phyloP scores from a whole-genome alignment of 106 monocot genomes.

The Dioscorea alata region DNA sequence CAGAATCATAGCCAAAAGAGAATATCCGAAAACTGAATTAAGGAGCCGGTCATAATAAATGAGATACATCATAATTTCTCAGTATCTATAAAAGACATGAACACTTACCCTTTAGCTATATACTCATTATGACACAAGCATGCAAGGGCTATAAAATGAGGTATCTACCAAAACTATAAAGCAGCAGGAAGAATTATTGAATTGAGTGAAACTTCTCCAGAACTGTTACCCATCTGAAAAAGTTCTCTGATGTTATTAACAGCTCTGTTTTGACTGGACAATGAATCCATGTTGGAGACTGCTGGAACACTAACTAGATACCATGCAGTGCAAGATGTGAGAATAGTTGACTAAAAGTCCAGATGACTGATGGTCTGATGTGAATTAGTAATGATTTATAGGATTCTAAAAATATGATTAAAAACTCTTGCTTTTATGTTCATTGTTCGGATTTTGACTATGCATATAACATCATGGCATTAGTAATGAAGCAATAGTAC shows the following conservation, averaged over 20 bases:
- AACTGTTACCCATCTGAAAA: conserved; percentile 79
- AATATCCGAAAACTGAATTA: conserved; percentile 72
- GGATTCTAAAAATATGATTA: too few relatives aligned
- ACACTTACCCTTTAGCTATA: conserved; percentile 77
- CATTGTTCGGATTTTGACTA: too few relatives aligned
- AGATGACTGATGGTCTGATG: too few relatives aligned
- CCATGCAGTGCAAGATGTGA: too few relatives aligned
- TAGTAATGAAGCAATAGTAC: too few relatives aligned
- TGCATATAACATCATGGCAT: too few relatives aligned
- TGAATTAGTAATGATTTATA: too few relatives aligned
- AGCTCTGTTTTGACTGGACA: too few relatives aligned
- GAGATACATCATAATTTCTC: background rate
- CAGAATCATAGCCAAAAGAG: conserved; percentile 80
- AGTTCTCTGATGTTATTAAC: background rate
- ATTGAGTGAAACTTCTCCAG: conserved; percentile 66
- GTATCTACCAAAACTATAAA: conserved; percentile 95
- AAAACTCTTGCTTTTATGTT: too few relatives aligned
- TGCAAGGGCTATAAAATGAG: conserved; percentile 99
- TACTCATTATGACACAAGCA: conserved; percentile 94
- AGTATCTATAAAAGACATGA: background rate
- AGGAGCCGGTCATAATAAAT: background rate
- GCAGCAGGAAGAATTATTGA: conserved; percentile 92
- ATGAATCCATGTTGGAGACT: too few relatives aligned
- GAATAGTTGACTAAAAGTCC: too few relatives aligned
- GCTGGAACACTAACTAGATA: too few relatives aligned